phyloP scores from a whole-genome alignment of 345 rosid species.

The Sisymbrium altissimum region DNA sequence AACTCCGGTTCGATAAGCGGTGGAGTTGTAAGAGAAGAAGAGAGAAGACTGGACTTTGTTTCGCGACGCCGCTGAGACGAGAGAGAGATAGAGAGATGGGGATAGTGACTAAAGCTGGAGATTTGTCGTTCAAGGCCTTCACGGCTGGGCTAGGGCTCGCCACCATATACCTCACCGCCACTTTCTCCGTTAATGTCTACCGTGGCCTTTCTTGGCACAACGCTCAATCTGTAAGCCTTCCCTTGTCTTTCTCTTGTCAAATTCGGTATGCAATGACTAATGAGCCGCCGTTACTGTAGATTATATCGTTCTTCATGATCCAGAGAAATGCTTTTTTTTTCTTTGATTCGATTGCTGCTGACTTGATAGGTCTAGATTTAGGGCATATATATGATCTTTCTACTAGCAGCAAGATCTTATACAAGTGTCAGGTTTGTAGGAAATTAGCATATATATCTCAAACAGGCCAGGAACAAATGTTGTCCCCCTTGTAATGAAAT shows the following conservation, averaged over 20 bases:
- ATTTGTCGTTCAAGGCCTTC: conserved; percentile 70
- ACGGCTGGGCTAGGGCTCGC: conserved; percentile 71
- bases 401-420: no score
- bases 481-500: not conserved
- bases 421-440: not conserved
- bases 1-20: not conserved
- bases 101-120: conserved; percentile 53
- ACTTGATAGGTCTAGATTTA: conserved; percentile 9
- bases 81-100: conserved; percentile 38
- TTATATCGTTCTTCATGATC: not conserved
- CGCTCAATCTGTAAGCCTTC: conserved; percentile 54
- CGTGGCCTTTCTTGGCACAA: conserved; percentile 79
- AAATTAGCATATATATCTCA: not conserved
- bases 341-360: conserved; percentile 5
- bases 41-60: not conserved
- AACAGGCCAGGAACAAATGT: not conserved
- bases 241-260: not conserved
- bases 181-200: conserved; percentile 74
- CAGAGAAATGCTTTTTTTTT: not conserved
- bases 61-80: conserved; percentile 4
- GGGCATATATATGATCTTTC: no score
- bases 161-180: conserved; percentile 67
- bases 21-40: not conserved
- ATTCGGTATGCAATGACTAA: not conserved
- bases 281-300: not conserved